A percentile compares a stretch with the other conserved stretches of the same genome.
Conservation (phyloP, 768 basidiomycete genomes). For the Amanita fuliginea region DNA sequence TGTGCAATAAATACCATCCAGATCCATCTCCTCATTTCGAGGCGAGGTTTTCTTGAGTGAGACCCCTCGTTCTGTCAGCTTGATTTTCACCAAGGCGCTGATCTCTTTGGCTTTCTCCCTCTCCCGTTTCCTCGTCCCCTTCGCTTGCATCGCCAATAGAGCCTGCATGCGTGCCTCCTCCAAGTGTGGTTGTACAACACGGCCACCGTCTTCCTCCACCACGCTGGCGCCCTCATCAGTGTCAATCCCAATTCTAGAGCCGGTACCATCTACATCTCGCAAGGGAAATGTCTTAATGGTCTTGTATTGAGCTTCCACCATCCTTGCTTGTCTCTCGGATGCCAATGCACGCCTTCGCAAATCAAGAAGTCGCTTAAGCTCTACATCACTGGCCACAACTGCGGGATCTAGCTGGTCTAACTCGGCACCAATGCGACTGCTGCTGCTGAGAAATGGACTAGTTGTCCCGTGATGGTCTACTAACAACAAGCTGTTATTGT, state of each 20-base stretch:
- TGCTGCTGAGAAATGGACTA: background rate
- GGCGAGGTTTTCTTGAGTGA: background rate
- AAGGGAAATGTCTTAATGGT: background rate
- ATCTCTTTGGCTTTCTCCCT: conserved; percentile 3
- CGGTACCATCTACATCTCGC: background rate
- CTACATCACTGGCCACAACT: conserved; percentile 1
- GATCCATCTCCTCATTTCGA: background rate
- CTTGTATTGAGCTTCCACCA: conserved; percentile 6
- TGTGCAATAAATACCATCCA: background rate
- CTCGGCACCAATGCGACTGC: background rate
- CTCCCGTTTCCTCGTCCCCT: conserved; percentile 1
- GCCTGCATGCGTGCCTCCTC: conserved; percentile 6
- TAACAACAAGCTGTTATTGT: background rate
- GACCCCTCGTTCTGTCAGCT: conserved; percentile 1
- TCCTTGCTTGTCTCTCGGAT: conserved; percentile 2
- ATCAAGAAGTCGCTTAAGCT: conserved; percentile 3
- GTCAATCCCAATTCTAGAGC: background rate
- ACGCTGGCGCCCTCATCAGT: background rate
- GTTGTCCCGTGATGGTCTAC: background rate
- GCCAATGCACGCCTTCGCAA: conserved; percentile 1
- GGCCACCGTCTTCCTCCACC: background rate
- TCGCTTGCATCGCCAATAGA: conserved; percentile 4
- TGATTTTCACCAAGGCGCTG: conserved; percentile 4
- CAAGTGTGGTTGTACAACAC: background rate
- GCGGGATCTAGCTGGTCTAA: conserved; percentile 3